phyloP scores from a whole-genome alignment of 805 yeast species.

The Candida alai region DNA sequence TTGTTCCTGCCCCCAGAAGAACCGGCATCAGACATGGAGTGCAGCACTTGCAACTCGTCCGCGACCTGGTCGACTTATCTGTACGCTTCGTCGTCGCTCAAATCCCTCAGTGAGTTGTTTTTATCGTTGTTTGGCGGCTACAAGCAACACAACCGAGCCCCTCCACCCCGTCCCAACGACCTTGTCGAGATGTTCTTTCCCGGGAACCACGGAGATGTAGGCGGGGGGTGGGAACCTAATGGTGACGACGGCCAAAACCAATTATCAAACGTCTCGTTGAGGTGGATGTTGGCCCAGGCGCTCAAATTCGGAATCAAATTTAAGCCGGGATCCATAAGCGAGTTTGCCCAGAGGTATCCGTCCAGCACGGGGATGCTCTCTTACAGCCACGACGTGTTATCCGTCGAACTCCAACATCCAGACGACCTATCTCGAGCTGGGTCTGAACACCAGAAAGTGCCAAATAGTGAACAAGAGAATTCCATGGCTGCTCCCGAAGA shows the following conservation, averaged over 20 bases:
- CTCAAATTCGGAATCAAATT: slow-evolving; percentile 47
- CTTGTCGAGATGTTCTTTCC: slow-evolving; percentile 61
- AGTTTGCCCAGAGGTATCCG: slow-evolving; percentile 38
- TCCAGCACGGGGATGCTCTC: slow-evolving; percentile 42
- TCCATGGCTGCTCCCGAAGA: neutral
- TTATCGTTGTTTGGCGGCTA: slow-evolving; percentile 1
- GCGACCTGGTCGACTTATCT: neutral
- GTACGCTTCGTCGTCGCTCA: slow-evolving; percentile 1
- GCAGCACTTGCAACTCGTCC: neutral
- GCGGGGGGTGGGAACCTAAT: slow-evolving; percentile 63
- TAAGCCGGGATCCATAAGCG: slow-evolving; percentile 33
- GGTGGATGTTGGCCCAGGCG: slow-evolving; percentile 62
- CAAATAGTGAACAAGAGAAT: neutral
- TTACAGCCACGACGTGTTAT: slow-evolving; percentile 49
- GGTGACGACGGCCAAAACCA: slow-evolving; percentile 32
- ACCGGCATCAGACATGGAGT: slow-evolving; percentile 5
- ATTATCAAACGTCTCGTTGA: slow-evolving; percentile 48
- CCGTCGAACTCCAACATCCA: slow-evolving; percentile 10
- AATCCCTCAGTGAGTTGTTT: slow-evolving; percentile 4
- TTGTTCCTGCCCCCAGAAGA: slow-evolving; percentile 38
- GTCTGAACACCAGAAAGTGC: neutral
- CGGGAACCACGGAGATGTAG: slow-evolving; percentile 67
- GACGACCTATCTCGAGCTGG: neutral
- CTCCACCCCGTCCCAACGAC: slow-evolving; percentile 10
- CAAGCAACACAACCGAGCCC: neutral